Base-by-base conservation (phyloP, 139 green algal genomes). In the Nannochloris sp. region DNA sequence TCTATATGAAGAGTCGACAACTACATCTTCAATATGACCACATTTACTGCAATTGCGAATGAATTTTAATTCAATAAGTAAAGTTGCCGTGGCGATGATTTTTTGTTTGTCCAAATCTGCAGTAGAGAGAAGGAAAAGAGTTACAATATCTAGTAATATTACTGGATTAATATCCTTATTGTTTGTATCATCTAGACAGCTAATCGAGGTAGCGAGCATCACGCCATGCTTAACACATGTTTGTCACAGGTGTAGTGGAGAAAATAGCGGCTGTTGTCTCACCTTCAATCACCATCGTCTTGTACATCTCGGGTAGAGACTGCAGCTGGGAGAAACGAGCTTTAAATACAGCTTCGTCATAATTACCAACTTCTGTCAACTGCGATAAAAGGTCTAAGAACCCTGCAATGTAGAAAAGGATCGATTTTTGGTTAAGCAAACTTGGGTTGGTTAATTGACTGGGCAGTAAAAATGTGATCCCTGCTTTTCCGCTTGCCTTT, bases 21-120 rank as follows among this genome's bases (percentile, higher is more conserved):
- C 91, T 15, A 97, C 89, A 58, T 97, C 91, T 69, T 97, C 91
- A 8, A 97, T 85, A 71, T 96, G 90, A 0, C 81, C 90, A 3
- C 68, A 90, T 70, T 85, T 89, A 58, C 84, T 77, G 71, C 89
- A 96, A 7, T 19, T 46, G 29, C 87, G 84, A 8, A 96, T 83
- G 65, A 96, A 95, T 75, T 97, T 97, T 53, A 76, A 75, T 70
- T 96, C 89, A 1, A 96, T 61, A 4, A 95, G n/a, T 19, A 95
- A 61, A 0, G 87, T 83, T 48, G 83, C 90, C 15, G 81, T 89
- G 25, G 78, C 91, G 1, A 96, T 60, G 19, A 97, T 78, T 23
- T 33, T 34, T 1, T 64, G n/a, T 25, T 65, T 78, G 4, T 68
- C 42, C 31, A 60, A 8, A 34, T 82, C 75, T 82, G 73, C 54